Conservation (phyloP, 805 yeast species). For the Myxozyma nipponensis region DNA sequence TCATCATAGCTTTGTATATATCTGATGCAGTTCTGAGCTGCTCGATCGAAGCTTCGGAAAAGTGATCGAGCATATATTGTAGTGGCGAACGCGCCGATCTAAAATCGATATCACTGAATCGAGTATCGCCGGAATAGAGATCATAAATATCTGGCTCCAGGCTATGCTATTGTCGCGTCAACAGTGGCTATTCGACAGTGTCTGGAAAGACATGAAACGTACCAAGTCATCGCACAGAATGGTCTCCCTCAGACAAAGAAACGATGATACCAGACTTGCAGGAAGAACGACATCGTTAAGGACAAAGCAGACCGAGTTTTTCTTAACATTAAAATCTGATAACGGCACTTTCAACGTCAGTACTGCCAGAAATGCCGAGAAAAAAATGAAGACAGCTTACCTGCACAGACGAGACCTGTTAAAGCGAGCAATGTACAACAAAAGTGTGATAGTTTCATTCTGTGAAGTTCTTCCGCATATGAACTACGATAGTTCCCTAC, state of each 20-base stretch:
- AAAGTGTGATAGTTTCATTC: no score
- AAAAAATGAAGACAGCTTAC: no score
- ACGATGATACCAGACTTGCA: background rate
- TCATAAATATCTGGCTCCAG: background rate
- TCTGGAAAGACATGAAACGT: background rate
- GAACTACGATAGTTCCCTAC: no score
- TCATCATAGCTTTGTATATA: background rate
- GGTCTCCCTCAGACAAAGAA: background rate
- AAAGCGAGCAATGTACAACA: no score
- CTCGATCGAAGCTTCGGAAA: background rate
- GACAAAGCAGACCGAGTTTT: background rate
- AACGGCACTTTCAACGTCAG: no score
- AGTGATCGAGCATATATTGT: background rate
- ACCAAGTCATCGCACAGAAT: background rate
- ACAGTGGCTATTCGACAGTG: background rate
- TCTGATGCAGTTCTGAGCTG: background rate
- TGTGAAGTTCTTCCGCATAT: no score
- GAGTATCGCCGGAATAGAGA: background rate
- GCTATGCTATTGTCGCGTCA: background rate
- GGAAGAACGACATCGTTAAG: background rate
- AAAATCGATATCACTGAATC: background rate
- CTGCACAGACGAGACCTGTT: no score
- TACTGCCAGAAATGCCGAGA: no score
- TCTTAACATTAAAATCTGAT: no score
- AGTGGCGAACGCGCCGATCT: background rate